Base-by-base conservation (phyloP, 495 filamentous ascomycete species). In the Podospora pseudoanserina region DNA sequence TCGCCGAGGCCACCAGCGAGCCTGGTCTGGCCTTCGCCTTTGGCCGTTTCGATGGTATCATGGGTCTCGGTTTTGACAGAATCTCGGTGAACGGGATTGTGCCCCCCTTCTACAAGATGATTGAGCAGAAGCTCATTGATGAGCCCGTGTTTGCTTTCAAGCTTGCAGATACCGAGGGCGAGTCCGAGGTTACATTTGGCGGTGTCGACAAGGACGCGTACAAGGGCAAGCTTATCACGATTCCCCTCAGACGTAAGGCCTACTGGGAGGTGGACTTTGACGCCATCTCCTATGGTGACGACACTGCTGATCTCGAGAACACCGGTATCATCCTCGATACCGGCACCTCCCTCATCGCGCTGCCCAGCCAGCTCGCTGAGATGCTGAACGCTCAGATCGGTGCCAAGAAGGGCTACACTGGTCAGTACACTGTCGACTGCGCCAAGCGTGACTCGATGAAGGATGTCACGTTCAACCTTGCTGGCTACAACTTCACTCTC, bases 221-320 rank as follows among this genome's bases (percentile, higher is more conserved):
- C 85, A 89, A 85, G 34, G 96, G 96, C 72, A 89, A 97, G 80
- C 85, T 99, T 74, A 92, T 88, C 68, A 94, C 91, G 76, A 93
- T 99, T 70, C 94, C 94, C 61, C 87, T 99, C 70, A 89, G 95
- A 77, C 92, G 96, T 75, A 97, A 97, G 89, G 96, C 96, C 54
- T 99, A 99, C 86, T 99, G 96, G 96, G 96, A 99, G 85, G 94
- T 98, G 28, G 93, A 98, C 71, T 88, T 98, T 70, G 91, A 98
- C 74, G 84, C 92, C 59, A 94, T 99, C 81, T 87, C 88, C 60
- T 94, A 97, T 69, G 96, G 95, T 68, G 85, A 91, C 19, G 84
- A 87, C 67, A 86, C 86, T 70, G 95, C 95, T 69, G 90, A 95
- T 73, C 89, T 98, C 64, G 93, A 97, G 59, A 86, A 91, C 84